Base-by-base conservation (phyloP, 1,284 basidiomycete species). In the Rhodofomes roseus region DNA sequence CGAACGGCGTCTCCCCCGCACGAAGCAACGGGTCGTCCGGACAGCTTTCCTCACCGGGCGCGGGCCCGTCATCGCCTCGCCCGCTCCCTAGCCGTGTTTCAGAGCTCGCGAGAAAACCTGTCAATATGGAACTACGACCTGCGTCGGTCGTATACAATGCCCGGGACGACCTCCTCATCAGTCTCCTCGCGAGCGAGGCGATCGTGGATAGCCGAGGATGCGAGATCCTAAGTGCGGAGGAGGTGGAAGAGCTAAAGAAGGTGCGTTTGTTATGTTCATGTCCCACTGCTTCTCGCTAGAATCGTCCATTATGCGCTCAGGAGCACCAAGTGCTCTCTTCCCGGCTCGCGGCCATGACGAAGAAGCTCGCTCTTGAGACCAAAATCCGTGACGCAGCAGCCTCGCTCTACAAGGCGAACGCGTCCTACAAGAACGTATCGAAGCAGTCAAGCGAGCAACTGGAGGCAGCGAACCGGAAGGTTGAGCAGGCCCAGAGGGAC, bases 211-310 rank as follows among this genome's bases (percentile, higher is more conserved):
- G 90, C 67, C 82, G 90, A 29, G 82, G 83, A 50, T 89, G 85
- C 68, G 83, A 88, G 55, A 86, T 95, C 23, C 78, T 93, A 50
- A 84, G 79, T 64, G 86, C 91, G 58, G 94, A 96, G 66, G 90
- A 95, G 67, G 89, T 95, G n/a, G 94, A 96, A 64, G 89, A 90
- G 55, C 82, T 95, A 66, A 95, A 94, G 78, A 93, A 92, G 84
- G 93, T 92, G 65, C 53, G 80, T 75, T 18, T 31, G 20, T 61
- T 50, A 62, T 36, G 36, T 44, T 11, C 41, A 34, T n/a, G 20
- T 41, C n/a, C n/a, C n/a, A n/a, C 18, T 34, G 11, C n/a, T 11
- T 18, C 18, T 5, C 37, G 22, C 34, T 58, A 40, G 41, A 64
- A 23, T 14, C 14, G 22, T 27, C 18, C 18, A n/a, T 12, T 25